phyloP scores from a whole-genome alignment of 495 filamentous ascomycete species.

The Xylaria scruposa region DNA sequence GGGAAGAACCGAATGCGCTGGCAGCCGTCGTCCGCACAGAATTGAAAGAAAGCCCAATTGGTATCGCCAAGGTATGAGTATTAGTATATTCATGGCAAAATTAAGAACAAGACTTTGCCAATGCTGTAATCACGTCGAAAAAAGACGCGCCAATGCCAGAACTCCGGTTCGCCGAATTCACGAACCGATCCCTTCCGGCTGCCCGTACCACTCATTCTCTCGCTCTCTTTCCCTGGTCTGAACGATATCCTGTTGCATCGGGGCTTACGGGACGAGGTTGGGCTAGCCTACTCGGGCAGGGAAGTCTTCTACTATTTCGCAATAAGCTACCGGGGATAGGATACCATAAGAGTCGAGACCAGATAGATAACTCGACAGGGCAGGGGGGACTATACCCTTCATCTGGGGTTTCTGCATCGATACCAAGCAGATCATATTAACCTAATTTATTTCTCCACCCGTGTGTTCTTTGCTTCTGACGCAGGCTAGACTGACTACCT shows the following conservation, averaged over 20 bases:
- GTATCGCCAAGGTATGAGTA: not conserved
- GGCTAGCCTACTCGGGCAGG: not conserved
- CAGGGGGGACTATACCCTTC: not conserved
- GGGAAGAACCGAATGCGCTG: not conserved
- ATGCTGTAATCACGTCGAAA: not conserved
- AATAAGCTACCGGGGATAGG: not conserved
- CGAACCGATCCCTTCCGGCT: slow-evolving; percentile 10
- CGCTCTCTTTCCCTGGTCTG: not conserved
- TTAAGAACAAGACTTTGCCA: not conserved
- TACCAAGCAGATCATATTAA: not conserved
- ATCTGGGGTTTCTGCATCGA: not conserved
- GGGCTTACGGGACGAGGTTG: not conserved
- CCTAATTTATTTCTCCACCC: slow-evolving; percentile 5
- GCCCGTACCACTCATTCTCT: not conserved
- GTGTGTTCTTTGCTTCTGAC: slow-evolving; percentile 12
- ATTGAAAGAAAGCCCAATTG: not conserved
- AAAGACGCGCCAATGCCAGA: slow-evolving; percentile 5
- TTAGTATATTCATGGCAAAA: not conserved
- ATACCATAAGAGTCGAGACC: not conserved
- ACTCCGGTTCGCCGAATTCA: slow-evolving; percentile 21
- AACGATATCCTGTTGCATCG: not conserved
- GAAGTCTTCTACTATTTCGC: not conserved
- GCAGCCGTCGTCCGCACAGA: not conserved
- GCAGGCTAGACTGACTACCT: not conserved
- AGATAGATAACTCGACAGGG: not conserved